These are phyloP conservation scores for Glonium stellatum DNA, from an alignment of 495 filamentous ascomycete genomes.

Conservation along the genomic window DNA sequence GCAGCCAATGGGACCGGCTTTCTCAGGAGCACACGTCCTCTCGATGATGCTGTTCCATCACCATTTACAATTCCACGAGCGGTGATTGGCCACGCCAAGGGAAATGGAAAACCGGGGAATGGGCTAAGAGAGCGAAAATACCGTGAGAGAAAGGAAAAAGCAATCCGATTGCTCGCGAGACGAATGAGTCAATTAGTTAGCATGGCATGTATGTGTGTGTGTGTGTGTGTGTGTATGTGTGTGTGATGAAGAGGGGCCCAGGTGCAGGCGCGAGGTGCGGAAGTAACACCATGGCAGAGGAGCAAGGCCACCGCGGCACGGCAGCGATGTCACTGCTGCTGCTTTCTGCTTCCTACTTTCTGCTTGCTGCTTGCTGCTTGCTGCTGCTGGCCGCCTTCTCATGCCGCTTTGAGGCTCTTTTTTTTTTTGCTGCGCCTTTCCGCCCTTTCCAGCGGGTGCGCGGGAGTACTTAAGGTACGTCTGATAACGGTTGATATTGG, in stretches of 20 bases:
- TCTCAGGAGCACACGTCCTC: not conserved
- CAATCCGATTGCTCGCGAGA: not conserved
- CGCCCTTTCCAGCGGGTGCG: not conserved
- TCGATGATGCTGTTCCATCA: slow-evolving; percentile 6
- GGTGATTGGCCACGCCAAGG: slow-evolving; percentile 10
- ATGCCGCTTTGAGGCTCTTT: no score
- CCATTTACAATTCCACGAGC: not conserved
- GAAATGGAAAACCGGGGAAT: not conserved
- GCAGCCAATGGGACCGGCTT: slow-evolving; percentile 6
- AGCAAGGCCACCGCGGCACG: no score
- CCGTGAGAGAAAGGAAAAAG: not conserved
- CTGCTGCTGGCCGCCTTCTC: no score
- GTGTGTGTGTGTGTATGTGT: no score
- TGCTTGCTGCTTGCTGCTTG: no score
- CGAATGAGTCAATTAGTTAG: not conserved
- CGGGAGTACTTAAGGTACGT: not conserved
- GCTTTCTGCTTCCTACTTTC: no score
- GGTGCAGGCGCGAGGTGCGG: slow-evolving; percentile 1
- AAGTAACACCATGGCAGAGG: slow-evolving; percentile 3
- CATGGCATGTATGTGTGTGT: no score
- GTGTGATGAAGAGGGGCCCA: no score
- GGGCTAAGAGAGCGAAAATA: not conserved
- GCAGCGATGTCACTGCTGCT: slow-evolving; percentile 13
- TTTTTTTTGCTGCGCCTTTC: slow-evolving; percentile 5
- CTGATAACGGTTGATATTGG: not conserved